Percentiles rank a stretch among this genome's conserved stretches.
These are phyloP conservation scores for Platanthera guangdongensis DNA, from an alignment of 106 monocot species.

Conservation along the genomic window DNA sequence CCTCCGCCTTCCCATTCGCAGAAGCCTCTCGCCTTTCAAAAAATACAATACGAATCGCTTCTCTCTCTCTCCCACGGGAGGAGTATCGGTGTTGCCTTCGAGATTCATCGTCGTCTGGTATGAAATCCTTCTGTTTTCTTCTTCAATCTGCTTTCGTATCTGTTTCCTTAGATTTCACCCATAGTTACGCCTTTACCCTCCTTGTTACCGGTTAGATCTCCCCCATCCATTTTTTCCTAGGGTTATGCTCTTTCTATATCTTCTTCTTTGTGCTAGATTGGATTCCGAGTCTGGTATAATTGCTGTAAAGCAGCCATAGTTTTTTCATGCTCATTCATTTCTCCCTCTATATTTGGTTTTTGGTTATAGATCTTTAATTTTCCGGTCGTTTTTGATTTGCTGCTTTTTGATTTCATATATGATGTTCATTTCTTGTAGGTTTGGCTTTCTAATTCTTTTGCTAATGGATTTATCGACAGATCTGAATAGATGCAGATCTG, in stretches of 20 bases:
- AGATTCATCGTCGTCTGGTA: too few species aligned
- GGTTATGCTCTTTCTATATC: background rate
- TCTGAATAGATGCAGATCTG: background rate
- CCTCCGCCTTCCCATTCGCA: too few species aligned
- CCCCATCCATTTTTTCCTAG: too few species aligned
- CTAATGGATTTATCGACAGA: too few species aligned
- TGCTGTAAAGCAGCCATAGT: background rate
- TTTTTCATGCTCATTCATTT: background rate
- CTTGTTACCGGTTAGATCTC: too few species aligned
- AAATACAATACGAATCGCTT: too few species aligned
- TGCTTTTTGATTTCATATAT: background rate
- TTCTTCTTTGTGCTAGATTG: background rate
- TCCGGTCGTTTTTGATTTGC: background rate
- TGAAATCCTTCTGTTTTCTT: background rate
- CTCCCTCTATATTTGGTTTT: background rate
- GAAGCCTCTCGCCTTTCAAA: background rate
- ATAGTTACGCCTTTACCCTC: background rate
- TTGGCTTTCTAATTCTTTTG: too few species aligned
- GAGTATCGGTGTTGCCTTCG: too few species aligned
- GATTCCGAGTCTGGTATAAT: background rate
- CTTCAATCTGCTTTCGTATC: background rate
- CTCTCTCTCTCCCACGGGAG: background rate
- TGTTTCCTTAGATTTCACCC: background rate
- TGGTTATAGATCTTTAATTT: background rate
- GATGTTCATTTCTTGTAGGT: background rate